These are phyloP conservation scores for Fusarium liriodendri DNA, from an alignment of 2,329 filamentous ascomycete genomes.

Conservation along the genomic window DNA sequence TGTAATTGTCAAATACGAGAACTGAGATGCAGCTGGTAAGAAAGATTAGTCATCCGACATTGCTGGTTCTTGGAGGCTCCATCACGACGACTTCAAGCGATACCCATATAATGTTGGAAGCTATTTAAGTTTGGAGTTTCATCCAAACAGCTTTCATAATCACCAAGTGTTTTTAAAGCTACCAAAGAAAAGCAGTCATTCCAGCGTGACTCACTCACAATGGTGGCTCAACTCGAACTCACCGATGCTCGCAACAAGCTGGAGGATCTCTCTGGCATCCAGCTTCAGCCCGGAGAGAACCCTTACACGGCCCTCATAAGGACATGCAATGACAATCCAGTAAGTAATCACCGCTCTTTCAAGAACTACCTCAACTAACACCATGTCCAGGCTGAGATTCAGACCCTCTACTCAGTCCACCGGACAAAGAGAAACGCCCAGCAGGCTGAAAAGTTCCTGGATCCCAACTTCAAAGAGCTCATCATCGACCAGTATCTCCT, in stretches of 20 bases:
- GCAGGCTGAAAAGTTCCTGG: slow-evolving; percentile 79
- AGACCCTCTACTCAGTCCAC: slow-evolving; percentile 78
- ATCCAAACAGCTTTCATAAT: neutral
- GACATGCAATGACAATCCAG: slow-evolving; percentile 73
- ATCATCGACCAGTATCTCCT: slow-evolving; percentile 81
- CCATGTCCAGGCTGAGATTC: slow-evolving; percentile 69
- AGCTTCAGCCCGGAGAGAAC: slow-evolving; percentile 68
- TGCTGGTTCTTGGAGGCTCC: neutral
- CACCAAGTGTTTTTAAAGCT: neutral
- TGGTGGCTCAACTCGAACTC: slow-evolving; percentile 34
- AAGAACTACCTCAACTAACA: neutral
- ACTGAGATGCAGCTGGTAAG: neutral
- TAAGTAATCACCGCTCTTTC: slow-evolving; percentile 50
- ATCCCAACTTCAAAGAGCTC: slow-evolving; percentile 74
- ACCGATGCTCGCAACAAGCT: slow-evolving; percentile 61
- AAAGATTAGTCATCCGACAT: slow-evolving; percentile 35
- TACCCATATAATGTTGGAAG: slow-evolving; percentile 9
- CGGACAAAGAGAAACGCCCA: slow-evolving; percentile 79
- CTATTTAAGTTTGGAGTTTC: neutral
- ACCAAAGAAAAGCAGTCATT: neutral
- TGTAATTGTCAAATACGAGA: slow-evolving; percentile 7
- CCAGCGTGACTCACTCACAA: neutral
- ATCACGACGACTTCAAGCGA: neutral
- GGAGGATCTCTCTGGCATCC: slow-evolving; percentile 65
- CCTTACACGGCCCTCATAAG: slow-evolving; percentile 81